phyloP scores from a whole-genome alignment of 2,329 filamentous ascomycete genomes.

The Coniella vitis region DNA sequence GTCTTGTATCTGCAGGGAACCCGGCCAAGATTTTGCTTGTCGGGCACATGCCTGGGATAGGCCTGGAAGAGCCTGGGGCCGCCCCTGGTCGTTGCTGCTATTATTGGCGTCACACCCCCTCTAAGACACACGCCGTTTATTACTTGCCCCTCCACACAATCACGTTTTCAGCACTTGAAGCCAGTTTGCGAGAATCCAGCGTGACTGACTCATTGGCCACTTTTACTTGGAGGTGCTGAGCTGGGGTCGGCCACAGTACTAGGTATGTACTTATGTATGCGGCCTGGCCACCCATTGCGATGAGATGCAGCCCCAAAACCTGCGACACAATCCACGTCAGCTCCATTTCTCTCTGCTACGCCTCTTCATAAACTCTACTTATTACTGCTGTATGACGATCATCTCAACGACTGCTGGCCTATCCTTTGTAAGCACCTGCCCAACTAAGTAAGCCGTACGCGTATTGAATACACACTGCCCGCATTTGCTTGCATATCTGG shows the following conservation, averaged over 20 bases:
- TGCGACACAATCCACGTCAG: slow-evolving; percentile 3
- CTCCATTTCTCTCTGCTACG: not conserved
- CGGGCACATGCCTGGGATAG: not conserved
- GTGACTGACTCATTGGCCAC: too few species aligned
- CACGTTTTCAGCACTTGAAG: not conserved
- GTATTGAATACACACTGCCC: too few species aligned
- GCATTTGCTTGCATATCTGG: not conserved
- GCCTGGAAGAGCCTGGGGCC: slow-evolving; percentile 1
- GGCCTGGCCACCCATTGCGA: too few species aligned
- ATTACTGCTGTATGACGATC: too few species aligned
- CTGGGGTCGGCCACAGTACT: too few species aligned
- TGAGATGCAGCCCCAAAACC: not conserved
- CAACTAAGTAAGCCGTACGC: too few species aligned
- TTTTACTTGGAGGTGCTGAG: too few species aligned
- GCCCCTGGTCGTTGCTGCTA: not conserved
- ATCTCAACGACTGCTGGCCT: not conserved
- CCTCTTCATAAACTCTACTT: slow-evolving; percentile 4
- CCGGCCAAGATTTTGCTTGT: not conserved
- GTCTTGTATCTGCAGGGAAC: too few species aligned
- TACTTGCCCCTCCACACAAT: not conserved
- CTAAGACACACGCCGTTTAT: too few species aligned
- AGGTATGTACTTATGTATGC: too few species aligned
- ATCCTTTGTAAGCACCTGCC: too few species aligned
- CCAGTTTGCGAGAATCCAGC: too few species aligned
- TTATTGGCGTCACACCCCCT: not conserved